A percentile compares a stretch with the other conserved stretches of the same genome.
These are phyloP conservation scores for Plasmodium reichenowi DNA, from an alignment of 169 alveolate species.

Conservation along the genomic window DNA sequence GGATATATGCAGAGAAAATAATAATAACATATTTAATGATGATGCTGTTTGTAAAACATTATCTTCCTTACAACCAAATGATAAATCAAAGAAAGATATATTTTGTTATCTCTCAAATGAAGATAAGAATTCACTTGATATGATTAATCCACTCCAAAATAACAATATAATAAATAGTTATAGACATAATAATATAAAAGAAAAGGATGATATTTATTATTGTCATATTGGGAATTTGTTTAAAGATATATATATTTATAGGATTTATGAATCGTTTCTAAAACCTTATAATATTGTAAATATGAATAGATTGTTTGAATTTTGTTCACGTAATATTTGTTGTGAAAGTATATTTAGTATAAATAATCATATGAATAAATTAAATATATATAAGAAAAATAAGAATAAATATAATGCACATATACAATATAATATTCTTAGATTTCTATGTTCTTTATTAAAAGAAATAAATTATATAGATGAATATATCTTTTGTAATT, in stretches of 20 bases:
- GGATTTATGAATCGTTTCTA: neutral
- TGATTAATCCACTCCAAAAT: neutral
- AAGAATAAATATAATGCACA: conserved; percentile 5
- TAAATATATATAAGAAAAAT: conserved; percentile 32
- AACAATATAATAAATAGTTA: neutral
- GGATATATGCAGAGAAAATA: no score
- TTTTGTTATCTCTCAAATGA: no score
- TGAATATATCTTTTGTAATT: conserved; percentile 16
- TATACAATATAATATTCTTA: conserved; percentile 33
- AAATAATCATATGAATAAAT: conserved; percentile 23
- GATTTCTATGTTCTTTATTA: conserved; percentile 10
- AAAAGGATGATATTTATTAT: neutral
- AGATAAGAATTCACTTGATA: neutral
- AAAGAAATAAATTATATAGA: conserved; percentile 2
- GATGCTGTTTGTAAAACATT: neutral
- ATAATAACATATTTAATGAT: no score
- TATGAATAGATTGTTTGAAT: conserved; percentile 4
- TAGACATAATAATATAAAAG: neutral
- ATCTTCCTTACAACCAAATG: neutral
- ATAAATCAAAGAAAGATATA: no score
- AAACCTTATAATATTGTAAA: neutral
- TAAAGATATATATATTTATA: neutral
- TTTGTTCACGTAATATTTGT: conserved; percentile 25
- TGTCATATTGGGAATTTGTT: neutral
- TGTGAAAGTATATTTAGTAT: conserved; percentile 20